Percentiles rank a stretch among this genome's conserved stretches.
phyloP scores from a whole-genome alignment of 1,284 basidiomycete species.

The Fomes fomentarius region DNA sequence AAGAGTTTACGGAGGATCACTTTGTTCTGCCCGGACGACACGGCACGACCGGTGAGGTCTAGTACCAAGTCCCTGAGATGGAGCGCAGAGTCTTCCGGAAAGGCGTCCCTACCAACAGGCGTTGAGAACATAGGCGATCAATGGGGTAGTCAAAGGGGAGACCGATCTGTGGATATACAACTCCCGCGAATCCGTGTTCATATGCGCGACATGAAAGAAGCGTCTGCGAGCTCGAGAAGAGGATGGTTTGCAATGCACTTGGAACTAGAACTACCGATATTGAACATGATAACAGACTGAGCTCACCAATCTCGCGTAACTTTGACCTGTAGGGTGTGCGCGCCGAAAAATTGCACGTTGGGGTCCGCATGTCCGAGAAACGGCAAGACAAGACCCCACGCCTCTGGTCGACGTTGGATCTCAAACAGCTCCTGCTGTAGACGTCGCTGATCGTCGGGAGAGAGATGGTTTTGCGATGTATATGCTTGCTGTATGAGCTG shows the following conservation, averaged over 20 bases:
- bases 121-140: background rate
- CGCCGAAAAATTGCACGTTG: slow-evolving; percentile 91
- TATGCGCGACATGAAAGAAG: no score
- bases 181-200: no score
- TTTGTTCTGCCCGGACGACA: slow-evolving; percentile 55
- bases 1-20: slow-evolving; percentile 86
- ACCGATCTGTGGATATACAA: no score
- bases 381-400: slow-evolving; percentile 80
- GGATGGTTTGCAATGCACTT: no score
- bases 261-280: no score
- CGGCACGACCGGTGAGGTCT: slow-evolving; percentile 62
- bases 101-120: slow-evolving; percentile 52
- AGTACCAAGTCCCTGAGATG: slow-evolving; percentile 64
- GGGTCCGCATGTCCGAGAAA: slow-evolving; percentile 70
- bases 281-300: no score
- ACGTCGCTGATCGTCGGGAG: slow-evolving; percentile 62
- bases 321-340: slow-evolving; percentile 90
- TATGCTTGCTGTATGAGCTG: slow-evolving; percentile 68
- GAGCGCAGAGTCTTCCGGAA: slow-evolving; percentile 57
- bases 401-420: slow-evolving; percentile 71
- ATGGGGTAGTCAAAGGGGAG: no score
- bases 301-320: slow-evolving; percentile 86
- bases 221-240: no score
- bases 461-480: slow-evolving; percentile 48
- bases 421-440: slow-evolving; percentile 75